A percentile compares a stretch with the other conserved stretches of the same genome.
phyloP scores from a whole-genome alignment of 2,329 filamentous ascomycete genomes.

The Cladosporium austrohemisphaericum region DNA sequence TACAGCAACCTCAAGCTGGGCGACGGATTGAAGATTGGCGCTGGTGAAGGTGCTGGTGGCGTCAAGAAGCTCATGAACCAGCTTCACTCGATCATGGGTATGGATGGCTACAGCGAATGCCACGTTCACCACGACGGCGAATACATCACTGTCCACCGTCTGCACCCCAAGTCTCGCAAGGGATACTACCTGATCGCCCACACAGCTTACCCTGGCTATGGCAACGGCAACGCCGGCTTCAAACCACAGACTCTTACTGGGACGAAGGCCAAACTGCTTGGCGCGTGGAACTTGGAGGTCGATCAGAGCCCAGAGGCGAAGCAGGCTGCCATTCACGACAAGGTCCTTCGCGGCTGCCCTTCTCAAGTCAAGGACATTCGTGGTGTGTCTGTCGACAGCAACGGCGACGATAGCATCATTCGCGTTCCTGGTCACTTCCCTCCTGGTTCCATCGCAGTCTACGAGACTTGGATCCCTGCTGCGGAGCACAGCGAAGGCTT shows the following conservation, averaged over 20 bases:
- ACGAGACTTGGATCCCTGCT: conserved; percentile 91
- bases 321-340: conserved; percentile 62
- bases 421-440: conserved; percentile 79
- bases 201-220: conserved; percentile 89
- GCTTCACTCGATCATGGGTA: conserved; percentile 93
- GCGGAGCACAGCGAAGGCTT: conserved; percentile 80
- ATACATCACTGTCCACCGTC: conserved; percentile 92
- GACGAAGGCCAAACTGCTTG: conserved; percentile 79
- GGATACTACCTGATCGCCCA: conserved; percentile 95
- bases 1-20: conserved; percentile 55
- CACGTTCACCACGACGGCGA: conserved; percentile 96
- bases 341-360: conserved; percentile 75
- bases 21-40: conserved; percentile 57
- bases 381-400: conserved; percentile 68
- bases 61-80: conserved; percentile 92
- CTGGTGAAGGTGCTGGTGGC: conserved; percentile 79
- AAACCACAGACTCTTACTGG: conserved; percentile 75
- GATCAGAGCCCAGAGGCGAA: conserved; percentile 70
- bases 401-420: conserved; percentile 72
- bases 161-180: conserved; percentile 86
- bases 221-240: conserved; percentile 76
- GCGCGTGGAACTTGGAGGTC: conserved; percentile 89
- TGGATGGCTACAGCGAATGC: conserved; percentile 89
- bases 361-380: conserved; percentile 72
- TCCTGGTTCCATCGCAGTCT: conserved; percentile 88